phyloP scores from a whole-genome alignment of 2,329 filamentous ascomycete genomes.

The Fusarium virguliforme region DNA sequence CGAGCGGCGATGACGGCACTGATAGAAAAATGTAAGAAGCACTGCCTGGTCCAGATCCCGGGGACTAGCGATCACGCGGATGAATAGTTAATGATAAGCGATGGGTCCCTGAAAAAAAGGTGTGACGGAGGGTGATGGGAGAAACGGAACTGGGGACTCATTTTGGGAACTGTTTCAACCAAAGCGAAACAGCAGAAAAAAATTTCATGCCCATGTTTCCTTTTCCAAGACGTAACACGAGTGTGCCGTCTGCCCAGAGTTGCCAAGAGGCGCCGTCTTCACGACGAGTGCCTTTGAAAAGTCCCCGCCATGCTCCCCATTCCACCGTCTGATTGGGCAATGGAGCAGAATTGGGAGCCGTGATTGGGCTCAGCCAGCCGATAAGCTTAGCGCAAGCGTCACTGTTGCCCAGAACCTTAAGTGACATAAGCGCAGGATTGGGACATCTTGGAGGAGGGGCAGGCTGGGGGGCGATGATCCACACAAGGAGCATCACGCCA shows the following conservation, averaged over 20 bases:
- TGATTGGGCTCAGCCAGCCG: slow-evolving; percentile 33
- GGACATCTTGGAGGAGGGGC: slow-evolving; percentile 23
- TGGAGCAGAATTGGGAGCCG: slow-evolving; percentile 21
- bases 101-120: neutral
- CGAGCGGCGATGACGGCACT: slow-evolving; percentile 10
- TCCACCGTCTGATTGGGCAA: slow-evolving; percentile 32
- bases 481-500: slow-evolving; percentile 13
- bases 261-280: slow-evolving; percentile 30
- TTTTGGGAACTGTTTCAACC: slow-evolving; percentile 9
- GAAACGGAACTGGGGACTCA: neutral
- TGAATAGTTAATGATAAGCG: neutral
- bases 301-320: slow-evolving; percentile 8
- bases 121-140: slow-evolving; percentile 7
- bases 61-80: slow-evolving; percentile 8
- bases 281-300: neutral
- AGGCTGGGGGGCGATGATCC: slow-evolving; percentile 26
- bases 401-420: slow-evolving; percentile 46
- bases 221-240: slow-evolving; percentile 24
- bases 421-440: slow-evolving; percentile 45
- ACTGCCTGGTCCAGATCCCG: neutral
- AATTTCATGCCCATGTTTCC: slow-evolving; percentile 1
- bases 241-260: slow-evolving; percentile 10
- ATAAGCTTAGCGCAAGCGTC: slow-evolving; percentile 48
- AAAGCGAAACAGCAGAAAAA: slow-evolving; percentile 10
- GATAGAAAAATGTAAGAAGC: slow-evolving; percentile 8